Conservation (phyloP, 2,329 filamentous ascomycete species). For the Ceratocystis diversiconidia region DNA sequence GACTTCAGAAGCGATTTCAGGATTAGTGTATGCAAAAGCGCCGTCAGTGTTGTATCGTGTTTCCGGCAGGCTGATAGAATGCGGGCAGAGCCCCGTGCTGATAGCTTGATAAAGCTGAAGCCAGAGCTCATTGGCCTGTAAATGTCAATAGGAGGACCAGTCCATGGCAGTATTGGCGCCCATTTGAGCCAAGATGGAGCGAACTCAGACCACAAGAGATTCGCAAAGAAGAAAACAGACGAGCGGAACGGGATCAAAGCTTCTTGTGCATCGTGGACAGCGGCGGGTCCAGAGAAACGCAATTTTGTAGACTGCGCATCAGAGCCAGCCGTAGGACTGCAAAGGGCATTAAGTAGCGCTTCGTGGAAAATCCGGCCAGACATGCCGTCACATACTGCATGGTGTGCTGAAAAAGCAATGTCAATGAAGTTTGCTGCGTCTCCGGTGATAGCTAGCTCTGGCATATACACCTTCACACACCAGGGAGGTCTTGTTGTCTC, state of each 20-base stretch:
- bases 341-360: slow-evolving; percentile 32
- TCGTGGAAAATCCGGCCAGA: slow-evolving; percentile 37
- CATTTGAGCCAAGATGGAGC: slow-evolving; percentile 29
- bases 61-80: slow-evolving; percentile 30
- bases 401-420: slow-evolving; percentile 37
- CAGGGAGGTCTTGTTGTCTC: slow-evolving; percentile 31
- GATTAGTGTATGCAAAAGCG: slow-evolving; percentile 34
- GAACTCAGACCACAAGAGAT: slow-evolving; percentile 29
- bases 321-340: slow-evolving; percentile 17
- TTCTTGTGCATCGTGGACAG: slow-evolving; percentile 30
- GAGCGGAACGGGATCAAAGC: slow-evolving; percentile 28
- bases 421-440: slow-evolving; percentile 24
- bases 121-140: slow-evolving; percentile 27
- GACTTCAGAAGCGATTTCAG: slow-evolving; percentile 24
- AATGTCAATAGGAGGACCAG: slow-evolving; percentile 26
- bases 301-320: slow-evolving; percentile 20
- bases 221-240: slow-evolving; percentile 30
- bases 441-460: neutral
- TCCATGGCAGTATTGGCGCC: slow-evolving; percentile 27
- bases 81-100: slow-evolving; percentile 21
- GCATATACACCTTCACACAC: slow-evolving; percentile 30
- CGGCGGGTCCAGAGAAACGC: slow-evolving; percentile 23
- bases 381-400: slow-evolving; percentile 38
- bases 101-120: slow-evolving; percentile 28
- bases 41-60: slow-evolving; percentile 34